Base-by-base conservation (phyloP, 2,329 filamentous ascomycete species). In the Orbilia javanica region DNA sequence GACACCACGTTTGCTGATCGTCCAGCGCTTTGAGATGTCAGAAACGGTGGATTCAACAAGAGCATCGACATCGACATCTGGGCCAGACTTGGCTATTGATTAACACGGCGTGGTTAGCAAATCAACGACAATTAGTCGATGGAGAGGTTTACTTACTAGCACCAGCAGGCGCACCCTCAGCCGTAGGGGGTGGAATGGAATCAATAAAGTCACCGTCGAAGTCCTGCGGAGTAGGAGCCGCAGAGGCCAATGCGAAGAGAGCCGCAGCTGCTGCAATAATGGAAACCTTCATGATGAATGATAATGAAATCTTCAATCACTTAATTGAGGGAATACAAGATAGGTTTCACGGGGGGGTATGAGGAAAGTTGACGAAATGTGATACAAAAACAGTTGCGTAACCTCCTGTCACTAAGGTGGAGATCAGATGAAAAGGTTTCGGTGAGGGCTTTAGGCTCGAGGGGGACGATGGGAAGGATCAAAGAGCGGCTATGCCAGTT, bases 281-380 rank as follows among this genome's bases (percentile, higher is more conserved):
- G 5, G 64, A 55, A 55, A 53, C 48, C 46, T 39, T 68, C 64
- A 68, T 68, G 18, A 31, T 68, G 34, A 68, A 55, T 57, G 44
- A 48, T 65, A 48, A 20, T 46, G 44, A 65, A 65, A 50, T 65
- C 39, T 65, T 48, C 39, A 31, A 50, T 48, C 44, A 48, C n/a
- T 42, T 42, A 22, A 11, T 65, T 36, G 3, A 4, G 52, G 25
- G 13, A 29, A 11, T 11, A 22, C 1, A 25, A 25, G 11, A 6
- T 48, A 25, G 34, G 22, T 42, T 63, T 44, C 34, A 63, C 18
- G n/a, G 25, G 4, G n/a, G 15, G 13, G 34, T 46, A 31, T 27
- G 20, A 42, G n/a, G 31, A 11, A 39, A 7, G 27, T 46, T 27
- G 34, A 46, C 52, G 22, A 55, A 34, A 34, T 27, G 27, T 55